Conservation (phyloP, 2,329 filamentous ascomycete species). For the Colletotrichum gloeosporioides region DNA sequence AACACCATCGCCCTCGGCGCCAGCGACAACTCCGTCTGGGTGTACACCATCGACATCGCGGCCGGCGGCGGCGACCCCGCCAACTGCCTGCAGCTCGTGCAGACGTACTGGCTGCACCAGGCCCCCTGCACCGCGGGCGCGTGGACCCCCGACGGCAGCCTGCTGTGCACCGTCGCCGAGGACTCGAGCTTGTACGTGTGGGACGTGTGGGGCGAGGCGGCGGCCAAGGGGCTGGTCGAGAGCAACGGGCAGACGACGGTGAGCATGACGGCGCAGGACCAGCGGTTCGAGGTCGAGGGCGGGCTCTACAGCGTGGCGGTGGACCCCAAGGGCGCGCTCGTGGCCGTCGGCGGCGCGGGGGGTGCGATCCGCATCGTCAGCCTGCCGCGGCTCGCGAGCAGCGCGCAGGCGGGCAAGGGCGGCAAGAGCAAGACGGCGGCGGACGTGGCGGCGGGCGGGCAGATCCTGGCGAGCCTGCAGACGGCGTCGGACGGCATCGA, state of each 20-base stretch:
- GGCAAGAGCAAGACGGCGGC: conserved; percentile 36
- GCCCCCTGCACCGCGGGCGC: conserved; percentile 84
- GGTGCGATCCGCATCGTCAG: conserved; percentile 87
- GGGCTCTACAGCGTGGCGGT: conserved; percentile 89
- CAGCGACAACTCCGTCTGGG: conserved; percentile 92
- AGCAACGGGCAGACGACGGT: conserved; percentile 71
- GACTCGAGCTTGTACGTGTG: conserved; percentile 90
- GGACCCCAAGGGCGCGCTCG: conserved; percentile 78
- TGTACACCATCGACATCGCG: conserved; percentile 81
- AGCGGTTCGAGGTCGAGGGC: conserved; percentile 90
- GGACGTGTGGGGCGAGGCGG: conserved; percentile 85
- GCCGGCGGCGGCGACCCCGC: conserved; percentile 58
- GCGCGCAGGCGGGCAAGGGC: conserved; percentile 26
- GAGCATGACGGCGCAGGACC: conserved; percentile 78
- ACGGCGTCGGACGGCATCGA: conserved; percentile 81
- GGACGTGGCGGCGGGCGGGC: conserved; percentile 49
- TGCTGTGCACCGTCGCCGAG: conserved; percentile 88
- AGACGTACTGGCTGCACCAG: conserved; percentile 92
- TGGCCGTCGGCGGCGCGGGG: conserved; percentile 86
- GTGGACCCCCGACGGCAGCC: conserved; percentile 86
- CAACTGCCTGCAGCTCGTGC: conserved; percentile 73
- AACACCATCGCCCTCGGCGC: conserved; percentile 90
- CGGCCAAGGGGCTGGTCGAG: conserved; percentile 56
- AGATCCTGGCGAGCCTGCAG: conserved; percentile 82
- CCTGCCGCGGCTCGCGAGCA: conserved; percentile 67